These are phyloP conservation scores for Leucocoprinus sp. DNA, from an alignment of 768 basidiomycete species.

Conservation along the genomic window DNA sequence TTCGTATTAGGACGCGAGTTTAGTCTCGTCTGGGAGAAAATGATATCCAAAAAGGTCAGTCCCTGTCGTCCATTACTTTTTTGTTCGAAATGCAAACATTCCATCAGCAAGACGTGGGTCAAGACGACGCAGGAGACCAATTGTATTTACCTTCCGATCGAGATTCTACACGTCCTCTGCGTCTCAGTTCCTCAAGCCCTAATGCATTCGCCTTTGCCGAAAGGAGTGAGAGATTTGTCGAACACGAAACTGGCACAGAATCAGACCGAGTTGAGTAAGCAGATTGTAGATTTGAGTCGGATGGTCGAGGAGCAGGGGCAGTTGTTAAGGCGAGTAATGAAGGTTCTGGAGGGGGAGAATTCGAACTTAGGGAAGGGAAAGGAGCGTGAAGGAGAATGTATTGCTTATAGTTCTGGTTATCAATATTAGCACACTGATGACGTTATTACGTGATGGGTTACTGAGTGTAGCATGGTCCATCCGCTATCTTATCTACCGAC, in stretches of 20 bases:
- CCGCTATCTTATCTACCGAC: constrained; percentile 16
- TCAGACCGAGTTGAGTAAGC: constrained; percentile 55
- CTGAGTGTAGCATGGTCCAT: neutral
- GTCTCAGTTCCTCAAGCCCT: constrained; percentile 6
- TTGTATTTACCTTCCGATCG: neutral
- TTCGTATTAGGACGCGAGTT: constrained; percentile 93
- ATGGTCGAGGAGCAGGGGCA: constrained; percentile 53
- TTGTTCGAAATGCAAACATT: neutral
- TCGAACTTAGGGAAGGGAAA: constrained; percentile 13
- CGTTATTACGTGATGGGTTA: constrained; percentile 8
- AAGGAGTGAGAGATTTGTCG: constrained; percentile 32
- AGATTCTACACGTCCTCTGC: constrained; percentile 8
- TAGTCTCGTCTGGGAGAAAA: constrained; percentile 81
- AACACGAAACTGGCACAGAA: constrained; percentile 59
- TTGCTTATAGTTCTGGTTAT: neutral
- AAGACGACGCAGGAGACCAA: constrained; percentile 13
- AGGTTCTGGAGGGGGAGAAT: constrained; percentile 19
- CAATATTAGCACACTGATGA: too few relatives aligned
- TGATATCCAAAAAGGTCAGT: constrained; percentile 44
- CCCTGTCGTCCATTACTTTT: neutral
- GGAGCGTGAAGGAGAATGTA: constrained; percentile 3
- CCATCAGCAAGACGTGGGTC: neutral
- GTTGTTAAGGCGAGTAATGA: constrained; percentile 34
- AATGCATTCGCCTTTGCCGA: constrained; percentile 6
- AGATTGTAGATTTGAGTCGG: constrained; percentile 49